Evolutionary conservation across 768 basidiomycete species (phyloP).

Genomic region (Clitopilus hobsonii): DNA sequence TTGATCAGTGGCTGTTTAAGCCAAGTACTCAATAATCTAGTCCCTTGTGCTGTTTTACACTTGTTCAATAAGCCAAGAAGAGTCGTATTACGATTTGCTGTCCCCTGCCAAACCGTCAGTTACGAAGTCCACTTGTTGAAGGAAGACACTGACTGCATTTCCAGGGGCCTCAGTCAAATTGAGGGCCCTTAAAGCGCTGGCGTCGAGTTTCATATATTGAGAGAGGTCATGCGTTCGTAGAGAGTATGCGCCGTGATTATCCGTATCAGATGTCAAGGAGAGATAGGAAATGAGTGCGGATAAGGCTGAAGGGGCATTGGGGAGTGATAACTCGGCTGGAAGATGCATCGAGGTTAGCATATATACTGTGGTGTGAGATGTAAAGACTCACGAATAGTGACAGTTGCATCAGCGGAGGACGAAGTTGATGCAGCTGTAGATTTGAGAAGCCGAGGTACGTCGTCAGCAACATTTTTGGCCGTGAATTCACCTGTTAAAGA

Average conservation of each 20-base stretch:
- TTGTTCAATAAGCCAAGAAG: conserved; percentile 88
- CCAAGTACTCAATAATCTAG: conserved; percentile 84
- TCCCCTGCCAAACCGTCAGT: conserved; percentile 31
- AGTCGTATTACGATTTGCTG: conserved; percentile 76
- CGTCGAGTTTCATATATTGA: conserved; percentile 94
- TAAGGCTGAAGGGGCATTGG: conserved; percentile 74
- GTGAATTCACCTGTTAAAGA: conserved; percentile 88
- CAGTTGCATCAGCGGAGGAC: conserved; percentile 44
- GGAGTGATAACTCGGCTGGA: conserved; percentile 72
- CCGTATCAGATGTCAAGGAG: conserved; percentile 67
- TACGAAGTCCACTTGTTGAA: background rate
- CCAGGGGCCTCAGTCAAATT: conserved; percentile 75
- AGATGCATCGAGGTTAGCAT: background rate
- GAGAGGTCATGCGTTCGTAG: conserved; percentile 86
- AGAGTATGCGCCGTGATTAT: conserved; percentile 76
- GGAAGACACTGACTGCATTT: conserved; percentile 34
- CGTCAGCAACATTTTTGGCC: conserved; percentile 73
- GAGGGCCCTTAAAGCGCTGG: conserved; percentile 87
- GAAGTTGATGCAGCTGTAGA: conserved; percentile 29
- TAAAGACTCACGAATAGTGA: conserved; percentile 48
- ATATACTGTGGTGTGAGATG: background rate
- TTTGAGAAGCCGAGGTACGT: conserved; percentile 68
- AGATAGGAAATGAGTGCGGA: conserved; percentile 83
- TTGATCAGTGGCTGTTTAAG: conserved; percentile 95
- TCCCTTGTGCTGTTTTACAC: conserved; percentile 95